Evolutionary conservation across 2,329 filamentous ascomycete species (phyloP), one percentile per base, ranked within the genome.

Genomic region (Lecanicillium sp.): DNA sequence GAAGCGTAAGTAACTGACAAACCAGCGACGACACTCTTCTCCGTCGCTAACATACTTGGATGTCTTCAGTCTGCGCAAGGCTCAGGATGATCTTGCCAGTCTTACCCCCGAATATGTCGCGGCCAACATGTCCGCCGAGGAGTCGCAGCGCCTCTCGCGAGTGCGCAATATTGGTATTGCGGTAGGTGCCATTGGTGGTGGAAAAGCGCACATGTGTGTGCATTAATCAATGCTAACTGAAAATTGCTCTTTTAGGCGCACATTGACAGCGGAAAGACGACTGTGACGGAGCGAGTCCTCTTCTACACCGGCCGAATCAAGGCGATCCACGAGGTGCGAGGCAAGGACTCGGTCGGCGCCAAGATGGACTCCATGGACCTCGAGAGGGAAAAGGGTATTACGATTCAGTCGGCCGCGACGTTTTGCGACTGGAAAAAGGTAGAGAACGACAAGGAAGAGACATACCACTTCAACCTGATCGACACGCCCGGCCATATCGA

Each of bases 361-460:
- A 98, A 98, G 71, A 98, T 98, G 92, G 92, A 98, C 70, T 96
- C 89, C 18, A 98, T 98, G 92, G 92, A 98, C 53, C 72, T 98
- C 50, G 92, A 98, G 68, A 77, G 92, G 64, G 92, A 97, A 63
- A 95, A 96, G 71, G 92, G 92, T 54, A 98, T 98, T 61, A 98
- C 92, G 42, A 98, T 98, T 56, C 90, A 98, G 64, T 97, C 90
- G 50, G 92, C 92, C 10, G 92, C 92, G 17, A 98, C 92, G 1
- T 98, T 95, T 62, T 94, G 87, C 63, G 89, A 98, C 65, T 98
- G 92, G 92, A 68, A 84, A 49, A 96, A 94, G 71, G 81, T 78
- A 62, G 81, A 87, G 53, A 68, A 90, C 47, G 85, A 84, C 49
- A 77, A 85, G 57, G 87, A 96, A 37, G 81, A 94, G 63, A 87